These are phyloP conservation scores for Agrostemma githago DNA, from an alignment of 148 eudicot genomes.

Conservation along the genomic window DNA sequence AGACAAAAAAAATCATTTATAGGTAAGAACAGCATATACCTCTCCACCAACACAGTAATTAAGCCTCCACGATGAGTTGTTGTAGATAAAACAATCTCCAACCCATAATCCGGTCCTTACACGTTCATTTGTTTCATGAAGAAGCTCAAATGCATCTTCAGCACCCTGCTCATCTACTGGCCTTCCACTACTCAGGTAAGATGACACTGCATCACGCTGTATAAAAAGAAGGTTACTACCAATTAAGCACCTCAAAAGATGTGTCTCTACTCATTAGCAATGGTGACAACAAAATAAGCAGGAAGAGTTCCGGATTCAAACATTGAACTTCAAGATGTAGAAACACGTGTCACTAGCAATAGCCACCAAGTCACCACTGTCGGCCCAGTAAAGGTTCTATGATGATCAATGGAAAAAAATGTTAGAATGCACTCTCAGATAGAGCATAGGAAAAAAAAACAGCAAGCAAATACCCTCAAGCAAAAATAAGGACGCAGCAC, in stretches of 20 bases:
- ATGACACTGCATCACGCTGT: constrained; percentile 90
- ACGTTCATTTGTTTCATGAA: constrained; percentile 88
- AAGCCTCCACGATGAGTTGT: constrained; percentile 89
- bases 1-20: constrained; percentile 36
- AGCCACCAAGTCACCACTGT: constrained; percentile 94
- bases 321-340: constrained; percentile 79
- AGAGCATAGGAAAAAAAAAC: constrained; percentile 9
- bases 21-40: constrained; percentile 39
- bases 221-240: constrained; percentile 21
- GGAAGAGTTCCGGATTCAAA: constrained; percentile 28
- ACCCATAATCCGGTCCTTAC: constrained; percentile 98
- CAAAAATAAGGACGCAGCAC: constrained; percentile 16
- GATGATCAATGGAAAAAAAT: constrained; percentile 12
- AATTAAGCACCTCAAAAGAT: background rate
- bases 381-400: constrained; percentile 99
- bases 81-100: constrained; percentile 96
- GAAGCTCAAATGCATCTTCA: constrained; percentile 91
- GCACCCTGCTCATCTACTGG: constrained; percentile 85
- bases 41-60: constrained; percentile 99
- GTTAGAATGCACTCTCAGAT: background rate
- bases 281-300: background rate
- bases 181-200: constrained; percentile 83
- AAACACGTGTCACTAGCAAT: constrained; percentile 95
- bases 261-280: background rate
- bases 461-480: background rate